Evolutionary conservation across 169 alveolate species (phyloP).

Genomic region (Babesia caballi): DNA sequence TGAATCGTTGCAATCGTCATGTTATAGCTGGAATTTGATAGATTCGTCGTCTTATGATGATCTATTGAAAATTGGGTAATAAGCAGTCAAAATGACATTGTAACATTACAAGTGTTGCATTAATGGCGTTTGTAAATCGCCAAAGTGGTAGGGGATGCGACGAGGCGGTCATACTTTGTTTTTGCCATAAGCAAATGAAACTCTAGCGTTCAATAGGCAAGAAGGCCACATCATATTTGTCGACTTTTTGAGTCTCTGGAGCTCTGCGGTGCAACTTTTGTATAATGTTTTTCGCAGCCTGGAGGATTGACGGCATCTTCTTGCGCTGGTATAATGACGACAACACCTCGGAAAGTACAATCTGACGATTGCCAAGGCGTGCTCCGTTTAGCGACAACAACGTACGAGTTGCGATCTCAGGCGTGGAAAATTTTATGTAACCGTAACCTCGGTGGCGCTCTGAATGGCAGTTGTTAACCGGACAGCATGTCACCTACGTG

Average conservation of each 20-base stretch:
- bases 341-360: conserved; percentile 62
- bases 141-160: too few relatives aligned
- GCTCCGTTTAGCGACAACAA: conserved; percentile 70
- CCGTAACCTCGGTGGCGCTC: conserved; percentile 77
- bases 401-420: conserved; percentile 73
- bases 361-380: conserved; percentile 67
- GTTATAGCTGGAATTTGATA: too few relatives aligned
- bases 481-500: conserved; percentile 22
- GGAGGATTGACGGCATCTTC: conserved; percentile 27
- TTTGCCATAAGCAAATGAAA: too few relatives aligned
- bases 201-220: conserved; percentile 20
- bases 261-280: conserved; percentile 13
- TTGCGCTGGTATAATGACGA: conserved; percentile 5
- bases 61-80: too few relatives aligned
- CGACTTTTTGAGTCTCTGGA: not conserved
- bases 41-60: too few relatives aligned
- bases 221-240: conserved; percentile 45
- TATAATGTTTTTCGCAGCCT: conserved; percentile 37
- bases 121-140: too few relatives aligned
- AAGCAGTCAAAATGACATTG: too few relatives aligned
- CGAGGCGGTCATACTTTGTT: too few relatives aligned
- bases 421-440: conserved; percentile 67
- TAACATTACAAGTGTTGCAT: too few relatives aligned
- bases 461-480: not conserved
- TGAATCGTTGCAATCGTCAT: too few relatives aligned